A percentile compares a stretch with the other conserved stretches of the same genome.
Evolutionary conservation across 345 rosid species (phyloP).

Genomic region (Cardamine occulta): DNA sequence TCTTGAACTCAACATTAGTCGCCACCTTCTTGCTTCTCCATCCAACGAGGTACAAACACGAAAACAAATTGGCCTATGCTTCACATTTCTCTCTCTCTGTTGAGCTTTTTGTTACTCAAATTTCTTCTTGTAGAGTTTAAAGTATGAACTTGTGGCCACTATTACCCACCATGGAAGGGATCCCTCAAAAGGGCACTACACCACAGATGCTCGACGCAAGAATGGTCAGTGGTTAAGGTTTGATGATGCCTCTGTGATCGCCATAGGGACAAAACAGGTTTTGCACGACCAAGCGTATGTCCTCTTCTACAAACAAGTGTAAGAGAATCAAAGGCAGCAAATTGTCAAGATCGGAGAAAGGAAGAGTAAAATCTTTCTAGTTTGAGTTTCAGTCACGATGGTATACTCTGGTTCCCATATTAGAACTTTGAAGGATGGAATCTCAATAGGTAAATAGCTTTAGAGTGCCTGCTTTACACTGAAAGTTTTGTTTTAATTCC

Average conservation of each 20-base stretch:
- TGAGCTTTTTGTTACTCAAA: background rate
- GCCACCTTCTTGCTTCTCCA: conserved; percentile 71
- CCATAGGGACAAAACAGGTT: conserved; percentile 67
- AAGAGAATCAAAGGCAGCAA: conserved; percentile 37
- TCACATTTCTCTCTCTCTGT: conserved; percentile 15
- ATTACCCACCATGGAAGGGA: conserved; percentile 93
- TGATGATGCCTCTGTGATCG: conserved; percentile 78
- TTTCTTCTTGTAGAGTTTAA: conserved; percentile 60
- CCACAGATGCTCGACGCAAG: conserved; percentile 71
- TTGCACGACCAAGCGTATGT: conserved; percentile 93
- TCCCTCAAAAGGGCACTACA: conserved; percentile 93
- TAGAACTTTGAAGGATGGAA: conserved; percentile 31
- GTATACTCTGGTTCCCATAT: conserved; percentile 19
- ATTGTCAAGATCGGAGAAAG: conserved; percentile 21
- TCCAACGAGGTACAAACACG: conserved; percentile 59
- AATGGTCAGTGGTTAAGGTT: conserved; percentile 84
- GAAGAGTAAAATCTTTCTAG: conserved; percentile 10
- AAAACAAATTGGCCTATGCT: background rate
- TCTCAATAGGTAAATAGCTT: conserved; percentile 43
- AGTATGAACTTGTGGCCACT: conserved; percentile 89
- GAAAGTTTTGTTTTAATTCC: conserved; percentile 44
- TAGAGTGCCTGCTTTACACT: conserved; percentile 39
- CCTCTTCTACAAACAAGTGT: conserved; percentile 84
- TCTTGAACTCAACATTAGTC: conserved; percentile 67
- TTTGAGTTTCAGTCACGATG: conserved; percentile 20